Conservation (phyloP, 148 eudicot genomes). For the Heliamphora exappendiculata region DNA sequence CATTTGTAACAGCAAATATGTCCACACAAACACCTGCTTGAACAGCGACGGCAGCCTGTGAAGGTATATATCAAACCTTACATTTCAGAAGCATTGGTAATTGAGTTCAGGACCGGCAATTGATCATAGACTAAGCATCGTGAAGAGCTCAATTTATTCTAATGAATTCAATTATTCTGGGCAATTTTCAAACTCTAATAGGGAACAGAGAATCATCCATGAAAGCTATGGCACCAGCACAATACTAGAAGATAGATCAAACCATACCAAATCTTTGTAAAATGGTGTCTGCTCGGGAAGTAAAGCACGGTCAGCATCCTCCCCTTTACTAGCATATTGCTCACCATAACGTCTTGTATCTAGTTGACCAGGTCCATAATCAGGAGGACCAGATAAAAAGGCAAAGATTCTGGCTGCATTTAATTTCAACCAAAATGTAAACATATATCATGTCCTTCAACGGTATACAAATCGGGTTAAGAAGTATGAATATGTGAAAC, state of each 20-base stretch:
- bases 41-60: conserved; percentile 98
- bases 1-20: conserved; percentile 93
- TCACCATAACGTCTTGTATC: conserved; percentile 96
- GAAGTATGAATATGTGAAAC: background rate
- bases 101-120: no score
- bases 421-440: conserved; percentile 2
- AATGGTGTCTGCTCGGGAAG: conserved; percentile 99
- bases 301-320: conserved; percentile 96
- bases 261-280: conserved; percentile 81
- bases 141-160: no score
- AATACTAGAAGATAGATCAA: conserved; percentile 1
- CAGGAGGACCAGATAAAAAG: conserved; percentile 95
- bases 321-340: conserved; percentile 98
- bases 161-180: no score
- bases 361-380: conserved; percentile 89
- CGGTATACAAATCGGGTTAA: background rate
- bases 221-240: background rate
- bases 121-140: no score
- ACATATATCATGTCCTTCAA: conserved; percentile 6
- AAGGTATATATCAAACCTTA: conserved; percentile 40
- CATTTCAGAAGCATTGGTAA: conserved; percentile 5
- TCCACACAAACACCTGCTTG: conserved; percentile 99
- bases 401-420: conserved; percentile 90
- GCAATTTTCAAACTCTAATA: no score
- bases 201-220: no score